Percentiles rank a stretch among this genome's conserved stretches.
Evolutionary conservation across 129 eudicot species (phyloP).

Genomic region (Chrysanthemum seticuspe): DNA sequence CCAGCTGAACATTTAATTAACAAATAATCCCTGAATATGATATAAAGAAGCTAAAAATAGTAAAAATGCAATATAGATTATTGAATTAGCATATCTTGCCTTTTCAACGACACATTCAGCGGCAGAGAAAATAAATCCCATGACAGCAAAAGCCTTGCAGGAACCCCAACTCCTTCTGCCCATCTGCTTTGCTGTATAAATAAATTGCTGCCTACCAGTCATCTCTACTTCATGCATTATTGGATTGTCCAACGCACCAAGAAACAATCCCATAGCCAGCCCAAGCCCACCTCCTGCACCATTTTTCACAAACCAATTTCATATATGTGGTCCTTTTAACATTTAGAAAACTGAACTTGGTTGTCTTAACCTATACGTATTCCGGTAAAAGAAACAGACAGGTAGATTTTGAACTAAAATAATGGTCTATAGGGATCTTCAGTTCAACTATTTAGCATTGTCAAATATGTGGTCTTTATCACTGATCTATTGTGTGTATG

Average conservation of each 20-base stretch:
- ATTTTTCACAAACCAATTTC: slow-evolving; percentile 11
- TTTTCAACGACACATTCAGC: slow-evolving; percentile 92
- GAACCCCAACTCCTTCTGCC: slow-evolving; percentile 88
- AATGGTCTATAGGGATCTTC: no score
- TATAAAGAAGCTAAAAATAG: not conserved
- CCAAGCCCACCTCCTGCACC: slow-evolving; percentile 97
- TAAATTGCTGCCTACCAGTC: slow-evolving; percentile 73
- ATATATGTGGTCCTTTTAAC: not conserved
- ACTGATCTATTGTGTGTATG: no score
- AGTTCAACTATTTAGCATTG: no score
- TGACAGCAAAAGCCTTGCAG: slow-evolving; percentile 90
- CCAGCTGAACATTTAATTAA: not conserved
- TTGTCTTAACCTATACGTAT: not conserved
- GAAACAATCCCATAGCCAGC: slow-evolving; percentile 81
- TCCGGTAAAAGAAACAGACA: no score
- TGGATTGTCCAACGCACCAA: slow-evolving; percentile 91
- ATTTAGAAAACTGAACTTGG: not conserved
- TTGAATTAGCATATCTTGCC: slow-evolving; percentile 32
- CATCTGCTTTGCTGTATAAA: slow-evolving; percentile 84
- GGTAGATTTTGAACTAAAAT: no score
- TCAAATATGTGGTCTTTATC: no score
- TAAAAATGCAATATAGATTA: not conserved
- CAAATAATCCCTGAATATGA: not conserved
- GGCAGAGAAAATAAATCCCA: slow-evolving; percentile 86
- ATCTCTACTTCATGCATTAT: slow-evolving; percentile 57